Percentiles rank a stretch among this genome's conserved stretches.
phyloP scores from a whole-genome alignment of 371 early-diverging fungal species.

The Mucor sp. region DNA sequence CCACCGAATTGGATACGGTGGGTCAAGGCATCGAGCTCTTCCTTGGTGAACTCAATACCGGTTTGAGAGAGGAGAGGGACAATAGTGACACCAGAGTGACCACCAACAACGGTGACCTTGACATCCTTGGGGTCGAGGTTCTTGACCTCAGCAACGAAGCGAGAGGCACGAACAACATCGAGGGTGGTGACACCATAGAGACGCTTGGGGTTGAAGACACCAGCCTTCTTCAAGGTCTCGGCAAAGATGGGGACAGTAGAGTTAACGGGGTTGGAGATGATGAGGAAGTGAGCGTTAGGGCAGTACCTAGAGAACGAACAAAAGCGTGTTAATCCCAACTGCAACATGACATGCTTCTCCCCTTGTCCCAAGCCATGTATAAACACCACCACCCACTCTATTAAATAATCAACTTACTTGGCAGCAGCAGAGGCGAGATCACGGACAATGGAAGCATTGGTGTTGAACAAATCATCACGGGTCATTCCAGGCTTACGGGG shows the following conservation, averaged over 20 bases:
- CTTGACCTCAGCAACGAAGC: conserved; percentile 90
- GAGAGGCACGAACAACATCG: conserved; percentile 97
- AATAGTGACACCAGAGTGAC: conserved; percentile 99
- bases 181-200: conserved; percentile 98
- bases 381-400: background rate
- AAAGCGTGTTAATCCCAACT: conserved; percentile 7
- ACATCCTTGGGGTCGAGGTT: conserved; percentile 72
- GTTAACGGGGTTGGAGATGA: conserved; percentile 99
- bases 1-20: conserved; percentile 99
- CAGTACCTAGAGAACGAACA: conserved; percentile 61
- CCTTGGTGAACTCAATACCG: conserved; percentile 83
- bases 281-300: conserved; percentile 94
- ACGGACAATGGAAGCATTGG: conserved; percentile 95
- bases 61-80: conserved; percentile 94
- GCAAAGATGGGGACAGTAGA: conserved; percentile 99
- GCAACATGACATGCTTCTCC: background rate
- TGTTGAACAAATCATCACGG: conserved; percentile 98
- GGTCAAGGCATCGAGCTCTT: conserved; percentile 91
- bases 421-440: conserved; percentile 73
- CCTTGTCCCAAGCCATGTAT: background rate
- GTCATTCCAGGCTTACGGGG: conserved; percentile 99
- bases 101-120: conserved; percentile 95
- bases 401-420: conserved; percentile 42
- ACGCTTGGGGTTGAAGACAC: conserved; percentile 92
- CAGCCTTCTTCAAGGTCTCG: conserved; percentile 94